These are phyloP conservation scores for Leucaena leucocephala DNA, from an alignment of 306 rosid genomes.

Conservation along the genomic window DNA sequence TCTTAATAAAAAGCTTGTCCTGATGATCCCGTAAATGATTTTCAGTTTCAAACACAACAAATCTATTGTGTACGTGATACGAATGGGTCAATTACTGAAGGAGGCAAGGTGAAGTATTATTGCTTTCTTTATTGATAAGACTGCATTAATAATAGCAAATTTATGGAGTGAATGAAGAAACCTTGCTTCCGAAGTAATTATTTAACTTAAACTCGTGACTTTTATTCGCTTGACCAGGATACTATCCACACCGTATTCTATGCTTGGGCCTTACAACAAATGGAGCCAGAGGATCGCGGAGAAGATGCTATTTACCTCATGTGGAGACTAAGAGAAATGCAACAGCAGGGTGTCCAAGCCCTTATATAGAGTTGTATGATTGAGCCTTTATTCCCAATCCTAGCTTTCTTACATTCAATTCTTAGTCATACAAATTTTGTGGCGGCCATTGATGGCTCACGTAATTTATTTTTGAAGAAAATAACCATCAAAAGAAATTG, in stretches of 20 bases:
- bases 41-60: conserved; percentile 93
- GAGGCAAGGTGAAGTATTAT: conserved; percentile 72
- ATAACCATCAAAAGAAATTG: background rate
- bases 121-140: background rate
- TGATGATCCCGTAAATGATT: conserved; percentile 22
- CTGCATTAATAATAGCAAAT: background rate
- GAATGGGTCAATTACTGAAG: conserved; percentile 76
- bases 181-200: conserved; percentile 1
- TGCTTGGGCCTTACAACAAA: conserved; percentile 86
- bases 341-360: conserved; percentile 72
- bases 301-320: conserved; percentile 70
- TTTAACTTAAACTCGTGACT: background rate
- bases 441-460: background rate
- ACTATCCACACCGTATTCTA: conserved; percentile 83
- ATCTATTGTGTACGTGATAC: conserved; percentile 79
- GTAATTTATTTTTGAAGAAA: background rate
- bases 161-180: background rate
- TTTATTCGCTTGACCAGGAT: conserved; percentile 48
- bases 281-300: conserved; percentile 71
- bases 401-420: background rate
- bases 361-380: conserved; percentile 68
- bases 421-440: conserved; percentile 1
- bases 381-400: conserved; percentile 27
- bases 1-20: conserved; percentile 26
- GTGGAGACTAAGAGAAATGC: conserved; percentile 91